Conservation (phyloP, 331 rosid species). For the Malus hybrid region DNA sequence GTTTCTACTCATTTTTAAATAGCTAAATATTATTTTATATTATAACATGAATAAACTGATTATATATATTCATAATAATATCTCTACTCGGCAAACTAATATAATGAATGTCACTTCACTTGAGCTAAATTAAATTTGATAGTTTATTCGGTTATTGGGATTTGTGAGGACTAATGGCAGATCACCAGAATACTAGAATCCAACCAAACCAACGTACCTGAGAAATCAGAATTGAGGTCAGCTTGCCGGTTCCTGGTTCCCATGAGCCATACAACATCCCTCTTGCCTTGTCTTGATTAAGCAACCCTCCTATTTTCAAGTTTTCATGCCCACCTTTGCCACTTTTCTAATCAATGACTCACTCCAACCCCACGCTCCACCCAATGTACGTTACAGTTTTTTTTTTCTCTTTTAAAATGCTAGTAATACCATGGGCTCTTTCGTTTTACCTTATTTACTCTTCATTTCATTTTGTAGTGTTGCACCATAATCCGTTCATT, state of each 20-base stretch:
- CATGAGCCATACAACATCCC: constrained; percentile 20
- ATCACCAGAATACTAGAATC: constrained; percentile 30
- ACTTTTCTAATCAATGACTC: constrained; percentile 37
- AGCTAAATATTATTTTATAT: no score
- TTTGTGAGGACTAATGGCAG: background rate
- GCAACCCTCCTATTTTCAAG: constrained; percentile 52
- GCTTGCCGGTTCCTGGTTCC: constrained; percentile 76
- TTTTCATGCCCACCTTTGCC: constrained; percentile 63
- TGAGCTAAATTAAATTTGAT: background rate
- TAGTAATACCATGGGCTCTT: background rate
- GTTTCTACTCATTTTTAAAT: no score
- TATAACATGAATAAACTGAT: no score
- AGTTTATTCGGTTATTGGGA: constrained; percentile 6
- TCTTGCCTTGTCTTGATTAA: constrained; percentile 47
- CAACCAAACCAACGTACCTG: constrained; percentile 59
- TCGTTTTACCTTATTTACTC: background rate
- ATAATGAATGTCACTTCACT: background rate
- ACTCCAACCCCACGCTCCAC: constrained; percentile 18
- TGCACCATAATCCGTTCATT: background rate
- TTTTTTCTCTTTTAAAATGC: background rate
- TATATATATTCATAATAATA: no score
- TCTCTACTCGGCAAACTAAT: background rate
- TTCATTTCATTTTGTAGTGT: no score
- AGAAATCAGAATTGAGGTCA: constrained; percentile 42
- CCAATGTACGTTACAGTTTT: constrained; percentile 10